Conservation (phyloP, 2,329 filamentous ascomycete species). For the Alternaria sp. region DNA sequence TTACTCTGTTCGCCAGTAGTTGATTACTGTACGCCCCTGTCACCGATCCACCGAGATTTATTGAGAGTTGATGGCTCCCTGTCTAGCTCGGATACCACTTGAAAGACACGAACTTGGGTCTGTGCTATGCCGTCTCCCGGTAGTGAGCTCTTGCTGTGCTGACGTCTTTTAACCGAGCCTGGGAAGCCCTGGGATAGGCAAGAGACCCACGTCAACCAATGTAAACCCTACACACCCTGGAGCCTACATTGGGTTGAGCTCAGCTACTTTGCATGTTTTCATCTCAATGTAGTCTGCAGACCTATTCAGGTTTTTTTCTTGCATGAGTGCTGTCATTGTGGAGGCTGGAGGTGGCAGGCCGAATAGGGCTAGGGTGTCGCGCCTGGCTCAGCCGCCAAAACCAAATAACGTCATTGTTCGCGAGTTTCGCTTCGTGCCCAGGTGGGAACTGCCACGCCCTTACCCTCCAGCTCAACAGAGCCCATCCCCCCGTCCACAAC, state of each 20-base stretch:
- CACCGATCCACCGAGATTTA: neutral
- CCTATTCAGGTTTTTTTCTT: neutral
- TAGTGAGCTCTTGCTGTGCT: neutral
- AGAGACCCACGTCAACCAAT: neutral
- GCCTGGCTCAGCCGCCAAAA: slow-evolving; percentile 22
- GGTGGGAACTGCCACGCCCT: neutral
- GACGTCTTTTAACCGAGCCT: neutral
- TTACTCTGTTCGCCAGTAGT: neutral
- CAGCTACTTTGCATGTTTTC: neutral
- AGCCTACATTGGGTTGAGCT: no score
- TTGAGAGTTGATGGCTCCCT: neutral
- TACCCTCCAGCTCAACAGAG: slow-evolving; percentile 1
- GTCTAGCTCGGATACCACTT: neutral
- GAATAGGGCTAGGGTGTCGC: slow-evolving; percentile 21
- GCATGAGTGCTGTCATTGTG: neutral
- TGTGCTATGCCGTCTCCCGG: neutral
- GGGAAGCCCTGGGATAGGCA: neutral
- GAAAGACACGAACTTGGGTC: neutral
- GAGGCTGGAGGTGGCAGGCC: slow-evolving; percentile 3
- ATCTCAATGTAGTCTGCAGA: neutral
- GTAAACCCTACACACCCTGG: neutral
- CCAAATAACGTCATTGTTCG: slow-evolving; percentile 32
- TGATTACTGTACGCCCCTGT: neutral
- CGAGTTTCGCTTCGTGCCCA: neutral
- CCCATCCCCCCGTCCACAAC: neutral